Evolutionary conservation across 176 grass and related monocot genomes (phyloP), one percentile per base, ranked within the genome.

Genomic region (Eremochloa ophiuroides): DNA sequence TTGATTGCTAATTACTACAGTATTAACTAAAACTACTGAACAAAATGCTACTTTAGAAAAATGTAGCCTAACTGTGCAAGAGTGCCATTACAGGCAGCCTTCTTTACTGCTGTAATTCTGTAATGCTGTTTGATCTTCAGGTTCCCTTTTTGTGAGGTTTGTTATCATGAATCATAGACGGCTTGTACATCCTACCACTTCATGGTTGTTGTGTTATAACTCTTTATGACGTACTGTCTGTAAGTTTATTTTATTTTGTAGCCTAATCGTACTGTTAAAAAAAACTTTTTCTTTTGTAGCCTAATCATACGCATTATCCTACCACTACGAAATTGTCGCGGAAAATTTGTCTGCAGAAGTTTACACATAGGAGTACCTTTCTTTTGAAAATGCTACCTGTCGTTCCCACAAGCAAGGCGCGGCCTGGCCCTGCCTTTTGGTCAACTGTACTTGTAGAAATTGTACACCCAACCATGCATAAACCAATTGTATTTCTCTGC

Each of bases 1-100:
- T 85, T 78, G 56, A 59, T 74, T 65, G 41, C 38, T 78, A 71
- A 58, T 38, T 72, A n/a, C 5, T 35, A 66, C 38, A n/a, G n/a
- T 67, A 34, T 85, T 72, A 72, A 69, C 53, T 50, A 74, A 60
- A 62, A 28, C 6, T 69, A 14, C 63, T 41, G 70, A 84, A 15
- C 68, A 69, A 50, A 46, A 59, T 67, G 42, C 26, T 26, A 46
- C 69, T 14, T 35, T 67, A 65, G 55, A 68, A 80, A 25, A 71
- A 47, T 17, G 34, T 61, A 82, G 68, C 18, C 15, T 67, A 63
- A 64, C 55, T 20, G 44, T 67, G 31, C 61, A 72, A 39, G 29
- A 88, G 18, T 64, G 65, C 20, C 38, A 18, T 67, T 27, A 6
- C 28, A 23, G 69, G 59, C 48, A 79, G 51, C 69, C 65, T 74